phyloP scores from a whole-genome alignment of 2,329 filamentous ascomycete genomes.

The Ophiognomonia clavigignenti-juglandacearum region DNA sequence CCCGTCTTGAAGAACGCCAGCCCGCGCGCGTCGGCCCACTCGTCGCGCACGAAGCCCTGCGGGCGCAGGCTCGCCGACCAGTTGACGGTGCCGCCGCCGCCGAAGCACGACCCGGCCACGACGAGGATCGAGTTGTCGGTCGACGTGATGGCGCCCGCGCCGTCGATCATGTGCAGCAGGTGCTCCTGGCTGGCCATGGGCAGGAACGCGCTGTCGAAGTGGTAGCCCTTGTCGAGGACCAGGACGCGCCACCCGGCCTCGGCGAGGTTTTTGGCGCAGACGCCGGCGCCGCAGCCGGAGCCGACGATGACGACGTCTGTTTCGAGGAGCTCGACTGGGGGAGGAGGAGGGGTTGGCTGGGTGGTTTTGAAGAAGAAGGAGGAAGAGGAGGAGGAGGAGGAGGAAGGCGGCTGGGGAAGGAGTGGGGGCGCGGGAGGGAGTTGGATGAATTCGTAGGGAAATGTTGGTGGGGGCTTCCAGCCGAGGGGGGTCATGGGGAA shows the following conservation, averaged over 20 bases:
- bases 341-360: conserved; percentile 5
- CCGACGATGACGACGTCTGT: conserved; percentile 16
- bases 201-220: conserved; percentile 64
- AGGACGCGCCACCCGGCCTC: conserved; percentile 48
- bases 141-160: conserved; percentile 48
- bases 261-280: conserved; percentile 16
- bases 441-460: conserved; percentile 13
- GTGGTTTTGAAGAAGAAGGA: no score
- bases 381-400: no score
- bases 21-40: conserved; percentile 65
- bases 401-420: no score
- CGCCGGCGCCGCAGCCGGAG: conserved; percentile 17
- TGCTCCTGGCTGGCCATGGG: conserved; percentile 66
- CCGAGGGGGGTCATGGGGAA: conserved; percentile 24
- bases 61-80: conserved; percentile 64
- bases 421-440: neutral
- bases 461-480: conserved; percentile 13
- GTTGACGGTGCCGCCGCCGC: conserved; percentile 80
- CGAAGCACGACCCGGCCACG: conserved; percentile 68
- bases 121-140: conserved; percentile 55
- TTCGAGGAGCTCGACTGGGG: conserved; percentile 1
- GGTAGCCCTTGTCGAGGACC: conserved; percentile 76
- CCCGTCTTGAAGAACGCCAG: conserved; percentile 67
- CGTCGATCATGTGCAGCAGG: conserved; percentile 61
- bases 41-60: conserved; percentile 67